Evolutionary conservation across 768 basidiomycete genomes (phyloP), one percentile per base, ranked within the genome.

Genomic region (Naganishia vaughanmartiniae): DNA sequence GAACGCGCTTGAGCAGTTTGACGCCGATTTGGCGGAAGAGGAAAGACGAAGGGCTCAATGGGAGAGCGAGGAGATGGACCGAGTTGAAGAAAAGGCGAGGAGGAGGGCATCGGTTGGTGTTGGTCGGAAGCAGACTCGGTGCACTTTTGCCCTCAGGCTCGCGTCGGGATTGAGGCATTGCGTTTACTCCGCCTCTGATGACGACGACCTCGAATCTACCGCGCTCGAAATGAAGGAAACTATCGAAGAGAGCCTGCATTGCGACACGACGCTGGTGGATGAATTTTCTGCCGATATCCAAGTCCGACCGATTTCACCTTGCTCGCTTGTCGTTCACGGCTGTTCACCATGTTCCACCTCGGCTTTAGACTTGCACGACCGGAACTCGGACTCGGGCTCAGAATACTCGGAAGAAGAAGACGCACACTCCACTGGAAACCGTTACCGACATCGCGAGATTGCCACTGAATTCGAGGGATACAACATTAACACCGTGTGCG

Each of bases 21-120:
- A 55, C 57, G 58, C 42, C 72, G 55, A 75, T 79, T 71, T 80
- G 70, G 76, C 80, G 63, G 69, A 76, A 14, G 81, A 81, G 56
- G 78, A 81, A 65, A 72, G 75, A 30, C 79, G 79, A 67, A 66
- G 78, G 39, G 24, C 67, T 48, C 78, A 75, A 77, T 72, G 78
- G 33, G 77, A 79, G 46, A 55, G 66, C 19, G 58, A 77, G 12
- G 79, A 79, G 39, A 55, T 75, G 26, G 74, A 75, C 26, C 66
- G 74, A 33, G 63, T 70, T 17, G 73, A 72, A 42, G 77, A 80
- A 48, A 74, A 69, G 67, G 76, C 77, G 3, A 66, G 77, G 2
- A 55, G 77, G 26, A 68, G 75, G 33, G 78, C 79, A 36, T 76
- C 57, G 63, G 73, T 70, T 21, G 46, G 63, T 73, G 42, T 11